Base-by-base conservation (phyloP, 2,329 filamentous ascomycete species). In the Colletotrichum musicola region DNA sequence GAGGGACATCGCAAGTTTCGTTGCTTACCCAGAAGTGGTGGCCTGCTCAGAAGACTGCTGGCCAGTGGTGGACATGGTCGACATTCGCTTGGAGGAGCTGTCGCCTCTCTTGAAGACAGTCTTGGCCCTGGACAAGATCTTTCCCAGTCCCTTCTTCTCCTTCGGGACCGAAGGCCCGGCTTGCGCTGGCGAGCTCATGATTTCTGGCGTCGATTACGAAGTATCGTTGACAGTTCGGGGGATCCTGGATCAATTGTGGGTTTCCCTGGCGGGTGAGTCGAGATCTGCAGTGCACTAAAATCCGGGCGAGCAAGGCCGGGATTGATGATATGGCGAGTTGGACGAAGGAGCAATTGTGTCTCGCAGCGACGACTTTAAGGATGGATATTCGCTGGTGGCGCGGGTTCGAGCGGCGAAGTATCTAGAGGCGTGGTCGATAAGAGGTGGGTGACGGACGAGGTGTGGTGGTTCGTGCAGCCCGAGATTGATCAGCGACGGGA, bases 71-170 rank as follows among this genome's bases (percentile, higher is more conserved):
- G 60, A 53, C n/a, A 69, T n/a, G 20, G 64, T 61, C 27, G 68
- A 68, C 40, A 53, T 30, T 18, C 64, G 60, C 68, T 71, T 71
- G 44, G 68, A 70, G 57, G 77, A 74, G 13, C 75, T 62, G 13
- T 84, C 83, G 68, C 81, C 77, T 71, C 79, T 83, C 76, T 79
- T 86, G 64, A 87, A 79, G 38, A 85, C 84, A 3, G 84, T 84
- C 80, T 83, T 88, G 74, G 86, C 80, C 42, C 83, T 80, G 42
- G 81, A 82, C 38, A 88, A 70, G 20, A 87, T 77, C 73, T 80
- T 86, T 62, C 81, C 82, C 30, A 88, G 72, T 13, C 82, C 81
- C 75, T 80, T 85, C 78, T 82, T 85, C 72, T 83, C 81, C 54
- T 75, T 77, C 58, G 77, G 75, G 62, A 71, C 70, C 44, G 77